A percentile compares a stretch with the other conserved stretches of the same genome.
phyloP scores from a whole-genome alignment of 805 yeast species.

The Schwanniomyces pseudopolymorphus region DNA sequence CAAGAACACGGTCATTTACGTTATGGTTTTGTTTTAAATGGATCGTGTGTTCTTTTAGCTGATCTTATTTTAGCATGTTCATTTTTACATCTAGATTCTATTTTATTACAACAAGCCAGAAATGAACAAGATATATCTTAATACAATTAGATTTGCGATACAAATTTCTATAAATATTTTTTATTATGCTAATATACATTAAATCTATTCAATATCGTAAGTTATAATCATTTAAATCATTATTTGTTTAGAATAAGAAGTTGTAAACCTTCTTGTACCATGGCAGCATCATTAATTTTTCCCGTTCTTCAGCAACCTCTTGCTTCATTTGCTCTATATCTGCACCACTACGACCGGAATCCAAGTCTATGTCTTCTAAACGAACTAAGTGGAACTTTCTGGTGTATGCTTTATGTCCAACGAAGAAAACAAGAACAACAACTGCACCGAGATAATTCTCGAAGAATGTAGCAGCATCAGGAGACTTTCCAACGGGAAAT shows the following conservation, averaged over 20 bases:
- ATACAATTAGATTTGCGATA: background rate
- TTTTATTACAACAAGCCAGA: constrained; percentile 15
- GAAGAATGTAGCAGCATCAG: constrained; percentile 48
- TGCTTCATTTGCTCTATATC: constrained; percentile 52
- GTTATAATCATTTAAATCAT: background rate
- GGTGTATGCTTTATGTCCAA: constrained; percentile 50
- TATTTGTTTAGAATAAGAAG: constrained; percentile 14
- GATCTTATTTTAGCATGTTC: constrained; percentile 44
- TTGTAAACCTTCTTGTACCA: constrained; percentile 19
- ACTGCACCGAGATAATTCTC: constrained; percentile 53
- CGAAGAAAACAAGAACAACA: constrained; percentile 46
- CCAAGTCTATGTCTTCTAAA: constrained; percentile 56
- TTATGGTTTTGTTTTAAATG: constrained; percentile 53
- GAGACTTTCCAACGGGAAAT: constrained; percentile 27
- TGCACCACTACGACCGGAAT: constrained; percentile 58
- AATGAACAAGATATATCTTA: background rate
- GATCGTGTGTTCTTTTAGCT: constrained; percentile 50
- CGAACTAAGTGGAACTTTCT: constrained; percentile 38
- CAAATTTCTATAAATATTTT: background rate
- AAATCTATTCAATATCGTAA: background rate
- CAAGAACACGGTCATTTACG: constrained; percentile 52
- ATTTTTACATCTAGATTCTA: constrained; percentile 41
- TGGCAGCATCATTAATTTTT: constrained; percentile 14
- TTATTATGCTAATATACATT: background rate
- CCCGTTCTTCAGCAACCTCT: constrained; percentile 47